A percentile compares a stretch with the other conserved stretches of the same genome.
Conservation (phyloP, 2,329 filamentous ascomycete species). For the Clarireedia paspali region DNA sequence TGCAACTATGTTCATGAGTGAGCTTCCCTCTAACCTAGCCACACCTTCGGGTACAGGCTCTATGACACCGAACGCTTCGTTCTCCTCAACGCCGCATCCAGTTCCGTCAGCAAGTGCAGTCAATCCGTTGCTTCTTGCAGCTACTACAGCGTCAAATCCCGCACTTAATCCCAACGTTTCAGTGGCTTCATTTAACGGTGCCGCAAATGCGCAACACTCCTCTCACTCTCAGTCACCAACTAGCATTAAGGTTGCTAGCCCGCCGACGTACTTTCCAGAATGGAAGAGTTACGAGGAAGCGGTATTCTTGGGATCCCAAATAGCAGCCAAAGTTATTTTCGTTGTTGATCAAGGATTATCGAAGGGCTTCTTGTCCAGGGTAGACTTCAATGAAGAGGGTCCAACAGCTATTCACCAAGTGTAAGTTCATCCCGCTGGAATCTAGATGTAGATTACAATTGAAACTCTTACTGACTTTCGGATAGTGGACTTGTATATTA, state of each 20-base stretch:
- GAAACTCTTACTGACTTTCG: not conserved
- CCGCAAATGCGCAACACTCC: slow-evolving; percentile 37
- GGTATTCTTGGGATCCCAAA: slow-evolving; percentile 62
- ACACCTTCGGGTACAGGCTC: slow-evolving; percentile 86
- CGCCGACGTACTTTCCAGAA: slow-evolving; percentile 66
- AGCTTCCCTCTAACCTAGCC: slow-evolving; percentile 87
- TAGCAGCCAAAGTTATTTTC: slow-evolving; percentile 65
- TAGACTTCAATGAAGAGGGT: slow-evolving; percentile 30
- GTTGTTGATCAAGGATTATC: slow-evolving; percentile 53
- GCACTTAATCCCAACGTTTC: slow-evolving; percentile 32
- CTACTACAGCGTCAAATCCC: slow-evolving; percentile 57
- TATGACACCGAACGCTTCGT: slow-evolving; percentile 62
- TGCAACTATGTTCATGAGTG: slow-evolving; percentile 93
- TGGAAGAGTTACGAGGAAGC: slow-evolving; percentile 52
- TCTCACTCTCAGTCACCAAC: slow-evolving; percentile 62
- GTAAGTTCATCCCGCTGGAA: slow-evolving; percentile 18
- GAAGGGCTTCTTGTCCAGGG: slow-evolving; percentile 62
- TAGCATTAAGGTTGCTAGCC: slow-evolving; percentile 56
- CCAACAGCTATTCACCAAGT: slow-evolving; percentile 30
- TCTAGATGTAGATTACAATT: not conserved
- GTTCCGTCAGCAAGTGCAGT: slow-evolving; percentile 56
- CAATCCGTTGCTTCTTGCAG: slow-evolving; percentile 86
- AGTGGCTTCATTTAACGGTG: slow-evolving; percentile 28
- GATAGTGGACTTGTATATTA: slow-evolving; percentile 10
- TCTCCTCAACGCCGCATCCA: slow-evolving; percentile 44